phyloP scores from a whole-genome alignment of 1,284 basidiomycete species.

The Agaricales sp. region DNA sequence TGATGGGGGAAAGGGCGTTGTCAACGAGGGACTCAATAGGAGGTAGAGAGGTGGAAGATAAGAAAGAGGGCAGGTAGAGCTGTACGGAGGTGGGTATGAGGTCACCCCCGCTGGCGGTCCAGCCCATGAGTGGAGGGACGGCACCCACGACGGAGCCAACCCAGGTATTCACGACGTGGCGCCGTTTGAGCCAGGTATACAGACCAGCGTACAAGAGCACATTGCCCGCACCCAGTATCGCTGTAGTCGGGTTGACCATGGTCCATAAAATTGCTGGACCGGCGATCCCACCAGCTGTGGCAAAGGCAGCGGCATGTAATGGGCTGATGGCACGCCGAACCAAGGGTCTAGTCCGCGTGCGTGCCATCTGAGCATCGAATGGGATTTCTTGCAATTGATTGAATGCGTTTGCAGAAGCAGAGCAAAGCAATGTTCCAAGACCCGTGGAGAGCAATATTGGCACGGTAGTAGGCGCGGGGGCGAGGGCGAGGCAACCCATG shows the following conservation, averaged over 20 bases:
- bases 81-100: slow-evolving; percentile 60
- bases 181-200: slow-evolving; percentile 95
- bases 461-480: slow-evolving; percentile 74
- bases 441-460: slow-evolving; percentile 83
- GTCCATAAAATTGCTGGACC: slow-evolving; percentile 75
- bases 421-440: slow-evolving; percentile 84
- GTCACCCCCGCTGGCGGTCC: slow-evolving; percentile 87
- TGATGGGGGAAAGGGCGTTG: slow-evolving; percentile 70
- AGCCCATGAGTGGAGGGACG: slow-evolving; percentile 95
- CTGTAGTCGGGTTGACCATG: slow-evolving; percentile 87
- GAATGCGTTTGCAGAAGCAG: slow-evolving; percentile 87
- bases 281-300: slow-evolving; percentile 58
- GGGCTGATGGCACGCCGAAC: slow-evolving; percentile 78
- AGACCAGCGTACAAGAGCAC: slow-evolving; percentile 85
- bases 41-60: slow-evolving; percentile 22
- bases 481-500: slow-evolving; percentile 91
- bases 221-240: slow-evolving; percentile 76
- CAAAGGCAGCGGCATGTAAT: slow-evolving; percentile 80
- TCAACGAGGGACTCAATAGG: slow-evolving; percentile 37
- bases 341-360: slow-evolving; percentile 87
- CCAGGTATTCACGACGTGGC: slow-evolving; percentile 89
- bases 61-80: slow-evolving; percentile 45
- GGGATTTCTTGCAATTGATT: slow-evolving; percentile 96
- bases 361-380: slow-evolving; percentile 93
- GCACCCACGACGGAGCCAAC: slow-evolving; percentile 89